Evolutionary conservation across 805 yeast species (phyloP), one percentile per base, ranked within the genome.

Genomic region (Ogataea haglerorum): DNA sequence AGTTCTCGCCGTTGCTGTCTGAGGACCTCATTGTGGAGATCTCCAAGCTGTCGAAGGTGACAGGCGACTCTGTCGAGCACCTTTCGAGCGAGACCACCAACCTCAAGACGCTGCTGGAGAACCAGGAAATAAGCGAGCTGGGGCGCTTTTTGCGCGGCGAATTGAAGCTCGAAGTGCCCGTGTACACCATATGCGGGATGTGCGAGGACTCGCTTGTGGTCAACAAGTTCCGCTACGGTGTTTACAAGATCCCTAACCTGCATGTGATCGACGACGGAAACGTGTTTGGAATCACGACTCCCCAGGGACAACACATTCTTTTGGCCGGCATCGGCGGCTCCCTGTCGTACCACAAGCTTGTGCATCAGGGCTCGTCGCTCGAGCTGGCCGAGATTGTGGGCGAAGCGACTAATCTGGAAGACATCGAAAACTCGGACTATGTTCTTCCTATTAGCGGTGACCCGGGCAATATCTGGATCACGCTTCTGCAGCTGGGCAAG

Each of bases 101-200:
- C 45, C 46, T 62, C 57, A 61, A 64, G 58, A 62, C 60, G 32
- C 49, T 57, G 51, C 54, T 70, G 40, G 48, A 57, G 14, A 57
- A 64, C 18, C 64, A 64, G 30, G 57, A 60, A 28, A 65, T 81
- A 12, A 74, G 82, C 16, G 84, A 81, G 49, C 60, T 80, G 32
- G 65, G 73, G 30, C 58, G 64, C 34, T 78, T 73, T 40, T 51
- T 80, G 7, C 51, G 54, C 40, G 85, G 75, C 8, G 63, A 63
- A 33, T 53, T 57, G 36, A 48, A 34, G 44, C 68, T 74, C 50
- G 61, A 61, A 28, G 75, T 72, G 3, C 93, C 95, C 0, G 86
- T 85, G 1, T 85, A 85, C 63, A 78, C 90, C 3, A 76, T 82
- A n/a, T 80, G 75, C 51, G 93, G 93, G 0, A 80, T 83, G 58